Conservation (phyloP, 306 rosid species). For the Cucurbita moschata region DNA sequence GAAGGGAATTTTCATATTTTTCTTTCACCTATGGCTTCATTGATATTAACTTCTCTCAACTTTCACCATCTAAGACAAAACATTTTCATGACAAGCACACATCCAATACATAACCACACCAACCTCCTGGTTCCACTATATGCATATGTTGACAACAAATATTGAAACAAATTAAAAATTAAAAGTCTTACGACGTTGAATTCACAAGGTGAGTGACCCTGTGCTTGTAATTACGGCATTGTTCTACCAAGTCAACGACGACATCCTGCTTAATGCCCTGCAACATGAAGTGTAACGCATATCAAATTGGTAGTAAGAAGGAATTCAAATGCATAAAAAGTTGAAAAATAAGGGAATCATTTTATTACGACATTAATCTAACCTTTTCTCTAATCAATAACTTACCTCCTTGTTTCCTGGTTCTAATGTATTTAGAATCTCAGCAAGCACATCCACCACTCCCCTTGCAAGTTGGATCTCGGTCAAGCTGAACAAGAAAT, state of each 20-base stretch:
- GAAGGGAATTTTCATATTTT: neutral
- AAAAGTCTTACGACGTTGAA: slow-evolving; percentile 65
- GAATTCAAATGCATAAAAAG: neutral
- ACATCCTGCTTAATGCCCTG: slow-evolving; percentile 88
- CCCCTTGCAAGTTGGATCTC: neutral
- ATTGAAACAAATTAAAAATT: neutral
- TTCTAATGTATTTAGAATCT: neutral
- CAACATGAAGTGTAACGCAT: neutral
- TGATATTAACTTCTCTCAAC: neutral
- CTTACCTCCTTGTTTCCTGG: neutral
- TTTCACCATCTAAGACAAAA: neutral
- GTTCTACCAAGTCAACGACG: slow-evolving; percentile 80
- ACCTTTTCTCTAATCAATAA: neutral
- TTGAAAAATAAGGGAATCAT: neutral
- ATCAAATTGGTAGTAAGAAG: neutral
- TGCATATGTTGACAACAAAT: neutral
- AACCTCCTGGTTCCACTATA: neutral
- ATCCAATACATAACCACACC: neutral
- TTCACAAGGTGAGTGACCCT: slow-evolving; percentile 92
- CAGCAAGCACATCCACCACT: neutral
- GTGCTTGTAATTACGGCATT: slow-evolving; percentile 74
- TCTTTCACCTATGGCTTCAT: neutral
- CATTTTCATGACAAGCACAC: neutral
- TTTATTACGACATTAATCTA: neutral
- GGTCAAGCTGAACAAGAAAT: neutral